Conservation (phyloP, 202 grass and related monocot genomes). For the Musa balbisiana region DNA sequence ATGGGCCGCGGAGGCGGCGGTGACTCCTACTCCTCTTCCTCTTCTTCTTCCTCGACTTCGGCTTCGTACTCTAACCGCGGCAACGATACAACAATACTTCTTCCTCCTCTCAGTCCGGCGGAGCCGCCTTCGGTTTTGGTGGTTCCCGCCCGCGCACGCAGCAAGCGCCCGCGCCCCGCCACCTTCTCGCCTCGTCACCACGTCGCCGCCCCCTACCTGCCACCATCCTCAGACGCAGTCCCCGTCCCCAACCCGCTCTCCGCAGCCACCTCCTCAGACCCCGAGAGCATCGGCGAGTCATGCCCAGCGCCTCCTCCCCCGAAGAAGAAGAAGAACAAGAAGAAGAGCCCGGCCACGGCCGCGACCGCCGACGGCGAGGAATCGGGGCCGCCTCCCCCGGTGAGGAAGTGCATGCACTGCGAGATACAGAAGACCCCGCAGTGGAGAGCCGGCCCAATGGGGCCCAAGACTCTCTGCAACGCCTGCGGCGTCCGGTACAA, state of each 20-base stretch:
- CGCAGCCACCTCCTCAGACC: slow-evolving; percentile 26
- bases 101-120: slow-evolving; percentile 25
- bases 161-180: slow-evolving; percentile 66
- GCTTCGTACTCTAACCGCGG: background rate
- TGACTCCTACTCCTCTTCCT: slow-evolving; percentile 24
- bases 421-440: slow-evolving; percentile 97
- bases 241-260: slow-evolving; percentile 24
- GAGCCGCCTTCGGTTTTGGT: slow-evolving; percentile 28
- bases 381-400: slow-evolving; percentile 23
- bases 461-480: slow-evolving; percentile 97
- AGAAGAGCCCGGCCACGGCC: slow-evolving; percentile 28
- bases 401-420: slow-evolving; percentile 96
- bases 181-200: slow-evolving; percentile 32
- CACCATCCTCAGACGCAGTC: slow-evolving; percentile 23
- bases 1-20: background rate
- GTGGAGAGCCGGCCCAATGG: slow-evolving; percentile 88
- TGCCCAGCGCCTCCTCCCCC: slow-evolving; percentile 28
- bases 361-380: slow-evolving; percentile 28
- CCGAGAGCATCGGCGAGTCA: slow-evolving; percentile 20
- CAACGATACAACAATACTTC: background rate
- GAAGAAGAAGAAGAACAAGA: slow-evolving; percentile 67
- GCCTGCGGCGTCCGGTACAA: slow-evolving; percentile 96
- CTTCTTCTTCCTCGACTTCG: slow-evolving; percentile 62
- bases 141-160: slow-evolving; percentile 63
- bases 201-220: slow-evolving; percentile 24